Percentiles rank a stretch among this genome's conserved stretches.
phyloP scores from a whole-genome alignment of 1,139 yeast genomes.

The Kurtzmaniella quercitrusa region DNA sequence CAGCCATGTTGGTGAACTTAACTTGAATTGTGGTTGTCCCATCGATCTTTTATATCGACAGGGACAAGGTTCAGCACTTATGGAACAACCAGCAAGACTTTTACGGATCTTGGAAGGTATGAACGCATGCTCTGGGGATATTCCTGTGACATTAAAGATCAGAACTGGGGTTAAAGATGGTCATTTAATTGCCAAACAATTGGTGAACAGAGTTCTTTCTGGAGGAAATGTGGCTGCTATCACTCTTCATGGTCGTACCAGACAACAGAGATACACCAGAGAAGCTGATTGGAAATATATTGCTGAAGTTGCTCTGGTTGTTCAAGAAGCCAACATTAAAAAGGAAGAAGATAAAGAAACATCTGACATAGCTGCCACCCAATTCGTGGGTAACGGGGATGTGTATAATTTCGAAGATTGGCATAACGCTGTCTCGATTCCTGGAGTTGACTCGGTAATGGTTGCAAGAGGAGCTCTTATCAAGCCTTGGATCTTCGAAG shows the following conservation, averaged over 20 bases:
- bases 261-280: slow-evolving; percentile 90
- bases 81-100: slow-evolving; percentile 85
- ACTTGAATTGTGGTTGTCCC: slow-evolving; percentile 96
- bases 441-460: slow-evolving; percentile 89
- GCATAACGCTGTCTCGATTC: slow-evolving; percentile 67
- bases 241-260: slow-evolving; percentile 91
- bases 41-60: slow-evolving; percentile 86
- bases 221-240: slow-evolving; percentile 88
- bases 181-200: slow-evolving; percentile 77
- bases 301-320: slow-evolving; percentile 64
- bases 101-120: slow-evolving; percentile 78
- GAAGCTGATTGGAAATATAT: slow-evolving; percentile 94
- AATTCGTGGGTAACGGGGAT: slow-evolving; percentile 90
- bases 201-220: slow-evolving; percentile 64
- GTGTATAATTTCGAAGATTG: slow-evolving; percentile 84
- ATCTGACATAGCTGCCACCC: slow-evolving; percentile 45
- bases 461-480: slow-evolving; percentile 97
- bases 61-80: slow-evolving; percentile 93
- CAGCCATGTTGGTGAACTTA: slow-evolving; percentile 65
- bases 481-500: slow-evolving; percentile 99
- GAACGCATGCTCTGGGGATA: slow-evolving; percentile 83
- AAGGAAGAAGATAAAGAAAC: slow-evolving; percentile 53
- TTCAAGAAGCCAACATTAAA: slow-evolving; percentile 53
- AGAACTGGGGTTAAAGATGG: slow-evolving; percentile 87
- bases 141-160: slow-evolving; percentile 87